phyloP scores from a whole-genome alignment of 805 yeast species.

The Saturnispora kantuleensis region DNA sequence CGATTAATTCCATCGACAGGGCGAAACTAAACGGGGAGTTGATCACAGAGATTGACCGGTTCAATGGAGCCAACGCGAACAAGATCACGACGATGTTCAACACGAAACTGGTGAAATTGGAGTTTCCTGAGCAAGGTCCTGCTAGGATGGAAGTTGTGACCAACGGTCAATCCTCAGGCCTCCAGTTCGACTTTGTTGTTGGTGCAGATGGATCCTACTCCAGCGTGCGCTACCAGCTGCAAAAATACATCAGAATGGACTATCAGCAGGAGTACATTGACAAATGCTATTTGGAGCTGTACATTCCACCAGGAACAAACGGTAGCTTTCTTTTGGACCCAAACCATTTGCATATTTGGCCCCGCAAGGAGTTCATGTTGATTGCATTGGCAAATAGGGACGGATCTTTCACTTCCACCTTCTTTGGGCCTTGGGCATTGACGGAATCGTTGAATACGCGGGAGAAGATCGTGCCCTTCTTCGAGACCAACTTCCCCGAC shows the following conservation, averaged over 20 bases:
- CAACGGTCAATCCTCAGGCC: neutral
- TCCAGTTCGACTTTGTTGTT: slow-evolving; percentile 46
- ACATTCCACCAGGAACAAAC: slow-evolving; percentile 49
- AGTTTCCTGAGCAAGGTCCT: slow-evolving; percentile 8
- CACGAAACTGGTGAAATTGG: slow-evolving; percentile 43
- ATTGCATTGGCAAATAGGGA: slow-evolving; percentile 81
- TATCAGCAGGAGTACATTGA: slow-evolving; percentile 70
- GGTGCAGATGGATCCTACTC: slow-evolving; percentile 89
- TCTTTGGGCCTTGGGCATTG: slow-evolving; percentile 71
- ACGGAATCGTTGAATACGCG: slow-evolving; percentile 43
- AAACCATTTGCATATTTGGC: slow-evolving; percentile 89
- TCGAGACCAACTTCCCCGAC: slow-evolving; percentile 58
- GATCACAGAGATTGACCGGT: slow-evolving; percentile 51
- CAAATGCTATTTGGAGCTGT: slow-evolving; percentile 72
- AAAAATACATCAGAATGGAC: slow-evolving; percentile 58
- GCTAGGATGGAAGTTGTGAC: slow-evolving; percentile 3
- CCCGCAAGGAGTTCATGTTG: slow-evolving; percentile 75
- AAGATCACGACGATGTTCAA: slow-evolving; percentile 40
- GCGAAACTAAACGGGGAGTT: slow-evolving; percentile 54
- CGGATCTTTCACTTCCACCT: slow-evolving; percentile 82
- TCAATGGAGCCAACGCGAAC: slow-evolving; percentile 19
- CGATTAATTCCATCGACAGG: slow-evolving; percentile 80
- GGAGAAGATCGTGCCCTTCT: slow-evolving; percentile 38
- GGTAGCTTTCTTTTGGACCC: slow-evolving; percentile 47
- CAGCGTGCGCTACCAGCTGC: slow-evolving; percentile 58